Conservation (phyloP, 129 eudicot genomes). For the Tagetes patula region DNA sequence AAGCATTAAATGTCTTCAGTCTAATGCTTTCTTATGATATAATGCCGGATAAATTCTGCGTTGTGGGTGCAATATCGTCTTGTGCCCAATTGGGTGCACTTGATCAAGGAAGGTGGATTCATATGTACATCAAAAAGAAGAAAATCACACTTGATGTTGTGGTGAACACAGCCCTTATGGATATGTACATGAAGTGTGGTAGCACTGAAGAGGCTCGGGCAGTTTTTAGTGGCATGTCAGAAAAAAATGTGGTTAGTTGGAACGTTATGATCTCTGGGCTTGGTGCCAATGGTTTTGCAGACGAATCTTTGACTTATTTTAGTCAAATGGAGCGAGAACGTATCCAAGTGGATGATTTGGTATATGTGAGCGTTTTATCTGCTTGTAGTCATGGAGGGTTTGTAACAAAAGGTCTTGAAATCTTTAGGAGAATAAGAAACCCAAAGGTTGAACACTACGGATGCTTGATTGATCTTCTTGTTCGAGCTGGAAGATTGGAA, state of each 20-base stretch:
- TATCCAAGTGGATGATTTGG: constrained; percentile 40
- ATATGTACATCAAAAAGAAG: constrained; percentile 39
- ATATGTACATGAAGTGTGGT: constrained; percentile 69
- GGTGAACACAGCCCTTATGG: constrained; percentile 45
- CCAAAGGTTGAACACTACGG: constrained; percentile 56
- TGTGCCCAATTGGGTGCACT: constrained; percentile 54
- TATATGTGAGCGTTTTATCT: constrained; percentile 37
- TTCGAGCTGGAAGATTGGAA: constrained; percentile 42
- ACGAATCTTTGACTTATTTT: constrained; percentile 37
- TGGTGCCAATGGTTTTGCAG: constrained; percentile 41
- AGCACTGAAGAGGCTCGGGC: constrained; percentile 37
- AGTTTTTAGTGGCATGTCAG: constrained; percentile 32
- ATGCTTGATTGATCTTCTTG: constrained; percentile 53
- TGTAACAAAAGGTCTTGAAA: constrained; percentile 38
- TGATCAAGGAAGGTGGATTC: constrained; percentile 55
- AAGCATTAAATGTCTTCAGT: constrained; percentile 45
- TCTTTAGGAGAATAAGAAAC: constrained; percentile 33
- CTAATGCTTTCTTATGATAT: constrained; percentile 39
- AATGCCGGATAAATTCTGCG: constrained; percentile 45
- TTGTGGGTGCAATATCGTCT: constrained; percentile 45
- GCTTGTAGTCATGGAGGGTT: constrained; percentile 58
- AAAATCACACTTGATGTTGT: constrained; percentile 37
- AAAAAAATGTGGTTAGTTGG: constrained; percentile 42
- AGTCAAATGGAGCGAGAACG: constrained; percentile 36
- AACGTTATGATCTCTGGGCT: constrained; percentile 54